phyloP scores from a whole-genome alignment of 1,284 basidiomycete species.

The Laetiporus sulphureus region DNA sequence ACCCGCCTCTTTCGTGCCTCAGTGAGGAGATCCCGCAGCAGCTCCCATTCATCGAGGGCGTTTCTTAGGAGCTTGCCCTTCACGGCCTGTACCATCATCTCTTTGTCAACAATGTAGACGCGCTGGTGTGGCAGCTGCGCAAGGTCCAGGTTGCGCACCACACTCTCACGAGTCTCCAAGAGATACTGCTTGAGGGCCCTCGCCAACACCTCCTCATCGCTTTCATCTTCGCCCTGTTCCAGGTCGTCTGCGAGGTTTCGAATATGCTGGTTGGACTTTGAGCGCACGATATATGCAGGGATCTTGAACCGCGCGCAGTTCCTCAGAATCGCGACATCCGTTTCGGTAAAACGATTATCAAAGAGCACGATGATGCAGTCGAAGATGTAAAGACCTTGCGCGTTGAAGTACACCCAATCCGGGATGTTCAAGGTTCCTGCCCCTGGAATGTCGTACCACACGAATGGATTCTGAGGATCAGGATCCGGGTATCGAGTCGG shows the following conservation, averaged over 20 bases:
- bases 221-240: constrained; percentile 1
- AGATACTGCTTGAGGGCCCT: constrained; percentile 2
- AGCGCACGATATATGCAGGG: constrained; percentile 7
- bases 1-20: no score
- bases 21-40: neutral
- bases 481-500: no score
- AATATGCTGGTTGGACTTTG: constrained; percentile 5
- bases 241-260: constrained; percentile 1
- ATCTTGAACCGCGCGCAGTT: no score
- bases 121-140: constrained; percentile 1
- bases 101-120: constrained; percentile 5
- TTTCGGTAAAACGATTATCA: neutral
- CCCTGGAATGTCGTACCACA: no score
- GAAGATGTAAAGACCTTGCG: no score
- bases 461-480: no score
- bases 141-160: neutral
- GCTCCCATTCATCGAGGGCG: neutral
- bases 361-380: no score
- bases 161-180: constrained; percentile 1
- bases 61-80: neutral
- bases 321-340: constrained; percentile 3
- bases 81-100: no score
- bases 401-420: neutral
- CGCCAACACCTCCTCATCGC: neutral
- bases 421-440: no score